Base-by-base conservation (phyloP, 2,329 filamentous ascomycete species). In the Dichotomopilus funicola region DNA sequence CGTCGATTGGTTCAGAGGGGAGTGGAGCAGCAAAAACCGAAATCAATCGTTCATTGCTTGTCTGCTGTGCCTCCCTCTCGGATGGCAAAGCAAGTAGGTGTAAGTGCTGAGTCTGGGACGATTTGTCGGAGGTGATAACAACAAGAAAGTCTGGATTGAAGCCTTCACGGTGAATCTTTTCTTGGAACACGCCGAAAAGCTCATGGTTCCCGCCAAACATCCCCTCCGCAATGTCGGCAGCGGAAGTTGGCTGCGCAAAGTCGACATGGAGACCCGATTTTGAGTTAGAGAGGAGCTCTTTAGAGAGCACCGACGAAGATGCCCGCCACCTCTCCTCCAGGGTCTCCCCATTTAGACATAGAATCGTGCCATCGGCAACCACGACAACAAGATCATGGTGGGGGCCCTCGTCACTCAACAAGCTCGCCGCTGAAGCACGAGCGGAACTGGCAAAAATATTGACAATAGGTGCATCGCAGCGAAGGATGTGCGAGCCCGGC, bases 321-420 rank as follows among this genome's bases (percentile, higher is more conserved):
- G 72, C 72, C 53, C 68, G 70, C 78, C 78, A 82, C 61, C 68
- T 75, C 53, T 75, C 68, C 56, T 74, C 63, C 19, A 82, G 66
- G 5, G 65, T 73, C 54, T 87, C 81, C 2, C 80, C 78, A 46
- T 84, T 80, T 11, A 88, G 72, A 54, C 81, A 83, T 7, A 80
- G 64, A 19, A 87, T 71, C 56, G 83, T 77, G 38, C 86, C 86
- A 59, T 85, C 77, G 43, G 78, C 71, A 55, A 81, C 80, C 1
- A 88, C 74, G 1, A 76, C 75, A 27, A 89, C 62, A 1, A 89
- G 56, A 52, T 80, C 72, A 51, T 73, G 69, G 45, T 58, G 56
- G 10, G 63, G 50, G 1, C 36, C 59, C 41, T 69, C 65, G 35
- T 67, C 65, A n/a, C 50, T 49, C 5, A 54, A 36, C 12, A 59